These are phyloP conservation scores for Quercus lobata DNA, from an alignment of 331 rosid genomes.

Conservation along the genomic window DNA sequence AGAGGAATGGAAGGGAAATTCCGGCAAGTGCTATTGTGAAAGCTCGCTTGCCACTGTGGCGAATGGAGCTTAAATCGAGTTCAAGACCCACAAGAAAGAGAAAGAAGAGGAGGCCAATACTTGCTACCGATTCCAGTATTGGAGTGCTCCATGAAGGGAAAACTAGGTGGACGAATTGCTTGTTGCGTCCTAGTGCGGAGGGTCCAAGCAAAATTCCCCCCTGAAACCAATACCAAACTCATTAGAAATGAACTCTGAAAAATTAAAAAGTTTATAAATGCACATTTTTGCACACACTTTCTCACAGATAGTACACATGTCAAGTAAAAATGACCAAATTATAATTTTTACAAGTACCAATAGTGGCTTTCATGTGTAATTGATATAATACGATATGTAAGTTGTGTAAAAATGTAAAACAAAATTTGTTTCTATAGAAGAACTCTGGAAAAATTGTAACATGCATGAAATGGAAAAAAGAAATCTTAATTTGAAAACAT, in stretches of 20 bases:
- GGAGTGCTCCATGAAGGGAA: conserved; percentile 60
- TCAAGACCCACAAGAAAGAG: conserved; percentile 56
- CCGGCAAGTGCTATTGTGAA: conserved; percentile 52
- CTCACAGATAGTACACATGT: no score
- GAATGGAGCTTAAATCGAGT: conserved; percentile 38
- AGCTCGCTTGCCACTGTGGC: conserved; percentile 46
- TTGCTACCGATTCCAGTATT: conserved; percentile 44
- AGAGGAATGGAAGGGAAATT: conserved; percentile 44
- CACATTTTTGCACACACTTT: no score
- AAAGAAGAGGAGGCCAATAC: conserved; percentile 53
- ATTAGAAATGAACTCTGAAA: not conserved
- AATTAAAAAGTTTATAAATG: not conserved
- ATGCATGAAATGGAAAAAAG: not conserved
- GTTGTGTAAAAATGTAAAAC: no score
- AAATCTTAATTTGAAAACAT: not conserved
- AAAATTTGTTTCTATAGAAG: no score
- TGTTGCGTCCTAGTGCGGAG: conserved; percentile 46
- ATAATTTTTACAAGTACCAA: no score
- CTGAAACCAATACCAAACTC: conserved; percentile 8
- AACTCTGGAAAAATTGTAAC: no score
- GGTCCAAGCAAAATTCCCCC: conserved; percentile 66
- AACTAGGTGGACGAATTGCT: conserved; percentile 9
- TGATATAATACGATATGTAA: no score
- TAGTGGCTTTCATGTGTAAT: no score
- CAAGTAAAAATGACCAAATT: no score